Evolutionary conservation across 129 eudicot species (phyloP), one percentile per base, ranked within the genome.

Genomic region (Silybum marianum): DNA sequence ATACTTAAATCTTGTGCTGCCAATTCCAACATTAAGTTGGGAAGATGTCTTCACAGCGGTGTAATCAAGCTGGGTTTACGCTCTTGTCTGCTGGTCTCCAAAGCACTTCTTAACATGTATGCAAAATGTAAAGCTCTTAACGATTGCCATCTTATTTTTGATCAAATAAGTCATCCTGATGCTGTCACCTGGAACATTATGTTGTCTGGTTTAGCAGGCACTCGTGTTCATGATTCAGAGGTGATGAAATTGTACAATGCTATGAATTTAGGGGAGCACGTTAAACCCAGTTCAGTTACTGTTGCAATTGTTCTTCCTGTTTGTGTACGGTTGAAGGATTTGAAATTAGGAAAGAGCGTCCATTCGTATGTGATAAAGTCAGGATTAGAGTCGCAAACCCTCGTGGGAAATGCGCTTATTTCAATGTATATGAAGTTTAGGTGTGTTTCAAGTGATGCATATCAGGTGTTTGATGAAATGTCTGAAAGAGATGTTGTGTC

Each of bases 381-480:
- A 38, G 98, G 98, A 65, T 73, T 93, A 67, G 96, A 78, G 63
- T 86, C 85, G 6, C 75, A 88, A 42, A 95, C 97, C 5, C 77
- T 92, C 65, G 98, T 89, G 7, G 97, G 97, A 68, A 95, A 92
- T 85, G 84, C 97, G 13, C 66, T 95, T 66, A 76, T 92, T 34
- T 95, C 98, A 54, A 86, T 95, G 94, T 95, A 95, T 82, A 89
- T 97, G 28, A 95, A 95, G 86, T 80, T 74, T 75, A 96, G 98
- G 68, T 75, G 51, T 74, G 85, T 84, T 67, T 73, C 62, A 14
- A 77, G 85, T 51, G 90, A 85, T 77, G 94, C 98, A 10, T 78
- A 28, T 65, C 34, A 79, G 44, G 78, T 88, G 80, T 92, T 95
- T 71, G 68, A 71, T 73, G 89, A 77, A 81, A 85, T 95, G 66